These are phyloP conservation scores for Lomentospora prolificans DNA, from an alignment of 2,329 filamentous ascomycete genomes.

Conservation along the genomic window DNA sequence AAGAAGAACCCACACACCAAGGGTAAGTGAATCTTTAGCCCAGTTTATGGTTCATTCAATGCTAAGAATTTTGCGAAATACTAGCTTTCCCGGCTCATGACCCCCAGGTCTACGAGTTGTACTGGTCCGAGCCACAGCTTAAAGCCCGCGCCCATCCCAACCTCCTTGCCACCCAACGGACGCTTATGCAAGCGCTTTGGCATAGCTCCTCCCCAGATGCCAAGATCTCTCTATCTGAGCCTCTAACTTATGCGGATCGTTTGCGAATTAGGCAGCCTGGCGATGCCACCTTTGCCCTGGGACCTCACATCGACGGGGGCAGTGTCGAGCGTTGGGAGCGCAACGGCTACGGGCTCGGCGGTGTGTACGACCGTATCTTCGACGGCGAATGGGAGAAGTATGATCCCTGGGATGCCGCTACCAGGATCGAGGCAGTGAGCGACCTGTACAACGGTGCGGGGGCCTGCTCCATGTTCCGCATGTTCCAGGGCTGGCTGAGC, in stretches of 20 bases:
- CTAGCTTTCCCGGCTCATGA: constrained; percentile 56
- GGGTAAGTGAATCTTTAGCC: constrained; percentile 24
- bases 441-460: constrained; percentile 76
- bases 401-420: constrained; percentile 71
- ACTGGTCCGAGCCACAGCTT: constrained; percentile 63
- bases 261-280: constrained; percentile 63
- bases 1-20: constrained; percentile 49
- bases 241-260: constrained; percentile 60
- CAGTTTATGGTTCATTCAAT: too few relatives aligned
- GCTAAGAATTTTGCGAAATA: too few relatives aligned
- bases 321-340: constrained; percentile 68
- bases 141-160: constrained; percentile 58
- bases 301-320: constrained; percentile 59
- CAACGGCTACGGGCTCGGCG: constrained; percentile 53
- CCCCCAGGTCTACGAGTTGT: constrained; percentile 66
- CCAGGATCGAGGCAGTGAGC: constrained; percentile 55
- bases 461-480: constrained; percentile 73
- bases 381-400: constrained; percentile 64
- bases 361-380: constrained; percentile 66
- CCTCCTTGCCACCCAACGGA: constrained; percentile 49
- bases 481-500: constrained; percentile 83
- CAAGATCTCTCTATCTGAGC: constrained; percentile 40
- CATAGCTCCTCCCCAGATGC: constrained; percentile 37
- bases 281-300: constrained; percentile 34
- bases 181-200: constrained; percentile 60